These are phyloP conservation scores for Apophysomyces elegans DNA, from an alignment of 371 early-diverging fungal species.

Conservation along the genomic window DNA sequence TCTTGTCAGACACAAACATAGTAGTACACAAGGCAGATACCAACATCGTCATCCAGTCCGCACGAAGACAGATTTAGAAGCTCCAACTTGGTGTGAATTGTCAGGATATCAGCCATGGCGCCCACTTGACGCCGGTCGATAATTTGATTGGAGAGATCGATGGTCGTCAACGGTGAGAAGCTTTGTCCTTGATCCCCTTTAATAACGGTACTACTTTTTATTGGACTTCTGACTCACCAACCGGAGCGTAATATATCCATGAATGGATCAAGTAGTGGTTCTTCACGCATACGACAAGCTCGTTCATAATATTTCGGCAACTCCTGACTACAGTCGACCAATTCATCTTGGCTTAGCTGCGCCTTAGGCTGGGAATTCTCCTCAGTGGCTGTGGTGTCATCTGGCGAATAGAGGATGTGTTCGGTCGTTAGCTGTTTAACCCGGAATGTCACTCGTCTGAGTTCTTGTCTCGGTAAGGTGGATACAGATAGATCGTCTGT, in stretches of 20 bases:
- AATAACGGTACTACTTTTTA: background rate
- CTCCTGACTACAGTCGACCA: constrained; percentile 14
- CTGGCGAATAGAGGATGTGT: constrained; percentile 24
- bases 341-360: background rate
- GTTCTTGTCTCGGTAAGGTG: constrained; percentile 35
- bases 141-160: constrained; percentile 54
- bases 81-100: constrained; percentile 33
- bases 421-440: constrained; percentile 39
- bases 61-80: constrained; percentile 37
- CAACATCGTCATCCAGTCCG: constrained; percentile 43
- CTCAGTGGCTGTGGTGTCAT: constrained; percentile 2
- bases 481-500: constrained; percentile 17
- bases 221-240: constrained; percentile 25
- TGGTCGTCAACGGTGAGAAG: constrained; percentile 30
- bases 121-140: constrained; percentile 46
- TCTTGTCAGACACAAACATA: background rate
- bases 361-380: background rate
- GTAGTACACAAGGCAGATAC: background rate
- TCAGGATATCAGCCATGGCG: constrained; percentile 61
- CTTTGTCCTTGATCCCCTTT: constrained; percentile 18
- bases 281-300: constrained; percentile 47
- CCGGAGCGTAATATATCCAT: constrained; percentile 27
- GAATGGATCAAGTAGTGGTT: constrained; percentile 34
- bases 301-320: constrained; percentile 42
- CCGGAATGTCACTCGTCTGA: constrained; percentile 49